Base-by-base conservation (phyloP, 345 rosid genomes). In the Eucalyptus globulus region DNA sequence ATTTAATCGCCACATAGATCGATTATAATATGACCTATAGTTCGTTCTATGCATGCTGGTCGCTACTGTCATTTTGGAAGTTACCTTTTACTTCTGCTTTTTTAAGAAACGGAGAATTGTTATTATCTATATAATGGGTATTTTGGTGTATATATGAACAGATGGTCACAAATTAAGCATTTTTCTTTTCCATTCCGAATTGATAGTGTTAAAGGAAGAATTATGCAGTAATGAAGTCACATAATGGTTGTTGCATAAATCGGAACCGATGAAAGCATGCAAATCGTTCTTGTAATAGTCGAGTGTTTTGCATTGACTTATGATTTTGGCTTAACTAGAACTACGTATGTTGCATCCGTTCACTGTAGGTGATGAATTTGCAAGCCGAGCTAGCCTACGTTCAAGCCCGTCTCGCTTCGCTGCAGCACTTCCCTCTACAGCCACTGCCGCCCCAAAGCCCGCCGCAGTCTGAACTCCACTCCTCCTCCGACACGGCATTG, bases 371-470 rank as follows among this genome's bases (percentile, higher is more conserved):
- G 24, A 93, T 95, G 91, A 95, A 93, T 92, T 90, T 97, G 85
- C 99, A 96, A 89, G 96, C 98, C 3, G 99, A 97, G 89, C 90
- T 97, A 24, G 95, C 98, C 11, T 93, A 90, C 91, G 92, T 93
- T 80, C 98, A 95, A 90, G 97, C 97, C 53, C 92, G 92, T 47
- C 95, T 97, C 56, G 92, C 96, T 6, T 91, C 94, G 45, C 37
- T 97, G 90, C 96, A 92, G 43, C 91, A 90, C 43, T 81, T 93
- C 24, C 89, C 95, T 69, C 80, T 45, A 29, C 87, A 89, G 87
- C 90, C 89, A 4, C 87, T 87, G 24, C 91, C 90, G 43, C 89
- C 90, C 15, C 89, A 86, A 50, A 87, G 80, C 76, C 51, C 83
- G 7, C 89, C 91, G 15, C 90, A 87, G 2, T 14, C 92, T 12